These are phyloP conservation scores for Paraurostyla sp. DNA, from an alignment of 73 alveolate genomes.

Conservation along the genomic window DNA sequence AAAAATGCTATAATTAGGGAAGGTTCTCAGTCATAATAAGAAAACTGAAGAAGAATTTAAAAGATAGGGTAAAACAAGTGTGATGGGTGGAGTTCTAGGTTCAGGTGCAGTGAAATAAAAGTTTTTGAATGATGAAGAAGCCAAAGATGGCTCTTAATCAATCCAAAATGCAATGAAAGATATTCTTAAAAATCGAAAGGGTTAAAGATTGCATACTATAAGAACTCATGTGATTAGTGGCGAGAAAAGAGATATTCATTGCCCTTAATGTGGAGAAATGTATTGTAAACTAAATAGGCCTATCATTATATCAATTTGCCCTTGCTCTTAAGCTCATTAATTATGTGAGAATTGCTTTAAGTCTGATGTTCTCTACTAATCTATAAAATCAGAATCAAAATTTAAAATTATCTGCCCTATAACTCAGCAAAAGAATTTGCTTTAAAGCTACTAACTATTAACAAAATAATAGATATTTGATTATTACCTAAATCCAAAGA, in stretches of 20 bases:
- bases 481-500: constrained; percentile 33
- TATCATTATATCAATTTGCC: background rate
- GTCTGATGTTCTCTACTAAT: background rate
- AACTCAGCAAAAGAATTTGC: background rate
- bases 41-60: background rate
- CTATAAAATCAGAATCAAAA: background rate
- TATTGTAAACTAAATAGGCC: constrained; percentile 32
- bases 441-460: constrained; percentile 5
- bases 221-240: too few species aligned
- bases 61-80: background rate
- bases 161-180: background rate
- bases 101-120: background rate
- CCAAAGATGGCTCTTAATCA: background rate
- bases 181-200: too few species aligned
- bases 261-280: background rate
- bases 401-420: constrained; percentile 11
- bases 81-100: background rate
- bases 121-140: background rate
- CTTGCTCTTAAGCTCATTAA: constrained; percentile 34
- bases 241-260: constrained; percentile 11
- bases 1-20: background rate
- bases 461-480: constrained; percentile 27
- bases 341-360: constrained; percentile 49
- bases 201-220: background rate
- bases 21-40: background rate